Evolutionary conservation across 495 filamentous ascomycete species (phyloP).

Genomic region (Neurospora terricola): DNA sequence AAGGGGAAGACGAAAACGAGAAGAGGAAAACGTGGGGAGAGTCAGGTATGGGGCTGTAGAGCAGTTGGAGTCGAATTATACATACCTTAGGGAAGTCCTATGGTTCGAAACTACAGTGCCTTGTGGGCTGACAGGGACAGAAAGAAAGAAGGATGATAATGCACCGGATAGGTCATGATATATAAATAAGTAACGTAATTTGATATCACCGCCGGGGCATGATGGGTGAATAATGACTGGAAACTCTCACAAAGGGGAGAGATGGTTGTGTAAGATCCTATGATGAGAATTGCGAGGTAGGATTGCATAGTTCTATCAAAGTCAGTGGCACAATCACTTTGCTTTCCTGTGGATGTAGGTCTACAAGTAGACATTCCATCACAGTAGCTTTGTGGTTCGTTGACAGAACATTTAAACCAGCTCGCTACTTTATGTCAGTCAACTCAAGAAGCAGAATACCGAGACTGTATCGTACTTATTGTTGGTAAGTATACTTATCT

Average conservation of each 20-base stretch:
- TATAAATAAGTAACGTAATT: not conserved
- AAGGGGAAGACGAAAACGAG: not conserved
- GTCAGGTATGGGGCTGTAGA: not conserved
- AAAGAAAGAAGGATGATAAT: not conserved
- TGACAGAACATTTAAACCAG: not conserved
- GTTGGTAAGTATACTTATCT: not conserved
- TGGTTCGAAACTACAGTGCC: not conserved
- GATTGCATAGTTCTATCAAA: not conserved
- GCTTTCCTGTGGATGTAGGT: not conserved
- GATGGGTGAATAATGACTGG: not conserved
- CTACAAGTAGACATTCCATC: not conserved
- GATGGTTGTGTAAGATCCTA: not conserved
- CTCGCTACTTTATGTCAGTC: not conserved
- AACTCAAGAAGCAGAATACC: not conserved
- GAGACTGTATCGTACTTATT: not conserved
- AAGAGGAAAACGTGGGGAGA: not conserved
- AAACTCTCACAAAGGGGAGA: not conserved
- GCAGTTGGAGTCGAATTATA: not conserved
- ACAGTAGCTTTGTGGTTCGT: not conserved
- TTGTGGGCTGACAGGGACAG: not conserved
- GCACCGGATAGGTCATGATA: not conserved
- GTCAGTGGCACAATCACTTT: not conserved
- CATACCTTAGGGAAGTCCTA: not conserved
- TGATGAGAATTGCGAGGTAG: not conserved
- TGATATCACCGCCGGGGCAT: not conserved